Evolutionary conservation across 2,329 filamentous ascomycete species (phyloP), one percentile per base, ranked within the genome.

Genomic region (Curvularia sp.): DNA sequence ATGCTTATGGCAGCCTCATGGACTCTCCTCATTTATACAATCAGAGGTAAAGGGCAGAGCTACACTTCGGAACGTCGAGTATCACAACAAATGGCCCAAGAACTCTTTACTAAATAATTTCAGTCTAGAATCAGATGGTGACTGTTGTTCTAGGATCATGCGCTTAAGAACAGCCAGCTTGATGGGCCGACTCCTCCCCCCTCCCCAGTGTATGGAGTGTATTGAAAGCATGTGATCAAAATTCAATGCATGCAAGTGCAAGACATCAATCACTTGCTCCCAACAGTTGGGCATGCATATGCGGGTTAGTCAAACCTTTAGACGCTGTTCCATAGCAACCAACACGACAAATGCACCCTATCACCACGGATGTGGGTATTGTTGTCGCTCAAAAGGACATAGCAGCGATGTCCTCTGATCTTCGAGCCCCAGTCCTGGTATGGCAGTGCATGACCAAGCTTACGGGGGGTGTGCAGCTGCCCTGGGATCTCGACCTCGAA

Each of bases 201-300:
- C 32, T 27, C 7, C 25, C 32, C 34, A 25, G 19, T 52, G 15
- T 55, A 55, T 47, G 19, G 42, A 41, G 49, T 55, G 57, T 48
- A 34, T 46, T 39, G 23, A 49, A 56, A 61, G 53, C 63, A 66
- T 61, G 59, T 63, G 60, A 65, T 53, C 50, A 51, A 27, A 45
- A 34, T 34, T 30, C 13, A 36, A 63, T 66, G 64, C 64, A 67
- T 66, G 56, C 60, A 60, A 34, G 49, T 41, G 55, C 49, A 53
- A 48, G 46, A 48, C 38, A 53, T 52, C 49, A 43, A 43, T 53
- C 53, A 62, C 46, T 50, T 13, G 18, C 25, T 48, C 27, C 47
- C 46, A 51, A 61, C 36, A 53, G 15, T 46, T 49, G 47, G 55
- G 34, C 46, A 32, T 58, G 60, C 60, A 57, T 57, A 60, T 63